Base-by-base conservation (phyloP, 2,329 filamentous ascomycete genomes). In the Saccharata proteae region DNA sequence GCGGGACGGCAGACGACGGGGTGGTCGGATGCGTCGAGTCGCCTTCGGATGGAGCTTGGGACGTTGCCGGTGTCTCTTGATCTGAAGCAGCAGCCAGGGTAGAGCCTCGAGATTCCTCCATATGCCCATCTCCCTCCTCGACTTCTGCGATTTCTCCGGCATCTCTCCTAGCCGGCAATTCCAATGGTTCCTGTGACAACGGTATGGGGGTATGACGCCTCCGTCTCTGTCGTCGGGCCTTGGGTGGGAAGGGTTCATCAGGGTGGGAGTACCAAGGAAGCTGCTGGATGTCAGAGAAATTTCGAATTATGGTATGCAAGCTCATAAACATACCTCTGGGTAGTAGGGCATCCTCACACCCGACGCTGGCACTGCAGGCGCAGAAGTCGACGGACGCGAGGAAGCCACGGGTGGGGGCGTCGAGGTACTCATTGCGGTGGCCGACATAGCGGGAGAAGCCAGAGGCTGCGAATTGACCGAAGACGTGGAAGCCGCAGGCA, bases 191-290 rank as follows among this genome's bases (percentile, higher is more conserved):
- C 20, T 53, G 53, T 4, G 54, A 47, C 8, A 47, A 44, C 16
- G 55, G 54, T n/a, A n/a, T n/a, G 14, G 54, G 47, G 27, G 52
- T 54, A 30, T 57, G 48, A 40, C 55, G 48, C 30, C 67, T 61
- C 42, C 63, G 61, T 42, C 60, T 58, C 22, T 48, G 44, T 31
- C 58, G 55, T 10, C 62, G 58, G 29, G 60, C 58, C 45, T 63
- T 60, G 11, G 63, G 51, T 3, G 72, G 71, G 43, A 77, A 76
- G 3, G 62, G 53, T 18, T 53, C 54, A 13, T 67, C 64, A 11
- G 67, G 61, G 16, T 67, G 61, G 9, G 71, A 77, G 19, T 71
- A 60, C 72, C 72, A 77, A 8, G 73, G 73, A 13, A 77, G 53
- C 63, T 69, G 40, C 13, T 15, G 14, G 10, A 31, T 26, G 36